Conservation (phyloP, 2,329 filamentous ascomycete species). For the Setomelanomma holmii region DNA sequence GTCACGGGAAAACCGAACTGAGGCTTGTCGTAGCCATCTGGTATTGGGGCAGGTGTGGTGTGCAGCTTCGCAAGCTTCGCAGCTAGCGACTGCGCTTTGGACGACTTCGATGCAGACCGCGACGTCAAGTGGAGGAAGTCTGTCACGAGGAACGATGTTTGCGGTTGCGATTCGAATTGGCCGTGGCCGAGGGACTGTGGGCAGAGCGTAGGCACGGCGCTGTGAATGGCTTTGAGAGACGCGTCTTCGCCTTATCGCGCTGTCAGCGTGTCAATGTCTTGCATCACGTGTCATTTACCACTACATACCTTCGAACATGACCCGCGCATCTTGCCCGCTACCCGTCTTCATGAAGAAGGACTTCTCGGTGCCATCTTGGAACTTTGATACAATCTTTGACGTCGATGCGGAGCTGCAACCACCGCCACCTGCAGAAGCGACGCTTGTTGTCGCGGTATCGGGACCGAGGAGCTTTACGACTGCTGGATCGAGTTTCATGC, state of each 20-base stretch:
- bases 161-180: constrained; percentile 54
- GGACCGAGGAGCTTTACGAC: constrained; percentile 68
- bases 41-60: constrained; percentile 72
- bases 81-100: constrained; percentile 64
- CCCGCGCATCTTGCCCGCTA: constrained; percentile 62
- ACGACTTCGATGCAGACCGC: constrained; percentile 34
- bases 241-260: constrained; percentile 73
- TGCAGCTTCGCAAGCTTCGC: constrained; percentile 81
- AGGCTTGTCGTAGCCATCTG: constrained; percentile 63
- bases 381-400: constrained; percentile 62
- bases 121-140: constrained; percentile 73
- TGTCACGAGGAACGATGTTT: constrained; percentile 68
- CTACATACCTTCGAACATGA: constrained; percentile 72
- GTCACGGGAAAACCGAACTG: constrained; percentile 84
- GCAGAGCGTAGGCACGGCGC: constrained; percentile 74
- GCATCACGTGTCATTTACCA: not conserved
- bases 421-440: constrained; percentile 69
- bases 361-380: constrained; percentile 57
- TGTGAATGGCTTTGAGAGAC: constrained; percentile 82
- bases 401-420: constrained; percentile 70
- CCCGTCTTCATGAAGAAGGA: constrained; percentile 78
- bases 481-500: constrained; percentile 66
- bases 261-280: constrained; percentile 14
- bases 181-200: constrained; percentile 79
- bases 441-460: constrained; percentile 60